Percentiles rank a stretch among this genome's conserved stretches.
These are phyloP conservation scores for Lactifluus volemus DNA, from an alignment of 768 basidiomycete species.

Conservation along the genomic window DNA sequence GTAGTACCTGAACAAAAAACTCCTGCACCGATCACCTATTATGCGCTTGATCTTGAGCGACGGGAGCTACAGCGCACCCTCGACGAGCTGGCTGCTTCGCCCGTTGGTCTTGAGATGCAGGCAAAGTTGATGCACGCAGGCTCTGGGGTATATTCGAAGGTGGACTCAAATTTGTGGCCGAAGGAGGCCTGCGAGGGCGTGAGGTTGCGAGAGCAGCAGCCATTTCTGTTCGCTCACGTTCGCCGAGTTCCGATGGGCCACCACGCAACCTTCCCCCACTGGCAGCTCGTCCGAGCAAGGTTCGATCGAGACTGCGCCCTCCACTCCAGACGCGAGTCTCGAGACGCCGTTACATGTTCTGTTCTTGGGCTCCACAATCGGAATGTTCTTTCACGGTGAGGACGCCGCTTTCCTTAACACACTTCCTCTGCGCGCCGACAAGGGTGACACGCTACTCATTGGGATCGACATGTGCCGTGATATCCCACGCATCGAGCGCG, in stretches of 20 bases:
- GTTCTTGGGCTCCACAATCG: too few relatives aligned
- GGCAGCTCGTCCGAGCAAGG: too few relatives aligned
- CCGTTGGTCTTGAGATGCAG: slow-evolving; percentile 53
- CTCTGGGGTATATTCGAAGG: slow-evolving; percentile 90
- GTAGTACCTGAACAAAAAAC: slow-evolving; percentile 32
- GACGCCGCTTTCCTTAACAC: too few relatives aligned
- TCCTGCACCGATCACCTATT: slow-evolving; percentile 61
- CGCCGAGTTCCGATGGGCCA: slow-evolving; percentile 23
- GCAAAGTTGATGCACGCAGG: slow-evolving; percentile 73
- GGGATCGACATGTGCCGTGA: slow-evolving; percentile 86
- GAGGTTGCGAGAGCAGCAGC: slow-evolving; percentile 8
- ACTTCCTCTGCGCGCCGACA: too few relatives aligned
- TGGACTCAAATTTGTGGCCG: slow-evolving; percentile 69
- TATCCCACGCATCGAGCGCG: slow-evolving; percentile 60
- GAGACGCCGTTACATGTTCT: too few relatives aligned
- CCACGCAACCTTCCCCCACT: too few relatives aligned
- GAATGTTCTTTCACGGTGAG: too few relatives aligned
- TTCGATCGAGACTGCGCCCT: too few relatives aligned
- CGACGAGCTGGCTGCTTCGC: slow-evolving; percentile 50
- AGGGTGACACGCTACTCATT: too few relatives aligned
- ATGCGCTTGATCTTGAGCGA: slow-evolving; percentile 89
- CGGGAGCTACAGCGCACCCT: slow-evolving; percentile 80
- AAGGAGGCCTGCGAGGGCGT: slow-evolving; percentile 44
- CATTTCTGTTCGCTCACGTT: slow-evolving; percentile 16
- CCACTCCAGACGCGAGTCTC: too few relatives aligned